Percentiles rank a stretch among this genome's conserved stretches.
These are phyloP conservation scores for Hygrophila difformis DNA, from an alignment of 257 asterid species.

Conservation along the genomic window DNA sequence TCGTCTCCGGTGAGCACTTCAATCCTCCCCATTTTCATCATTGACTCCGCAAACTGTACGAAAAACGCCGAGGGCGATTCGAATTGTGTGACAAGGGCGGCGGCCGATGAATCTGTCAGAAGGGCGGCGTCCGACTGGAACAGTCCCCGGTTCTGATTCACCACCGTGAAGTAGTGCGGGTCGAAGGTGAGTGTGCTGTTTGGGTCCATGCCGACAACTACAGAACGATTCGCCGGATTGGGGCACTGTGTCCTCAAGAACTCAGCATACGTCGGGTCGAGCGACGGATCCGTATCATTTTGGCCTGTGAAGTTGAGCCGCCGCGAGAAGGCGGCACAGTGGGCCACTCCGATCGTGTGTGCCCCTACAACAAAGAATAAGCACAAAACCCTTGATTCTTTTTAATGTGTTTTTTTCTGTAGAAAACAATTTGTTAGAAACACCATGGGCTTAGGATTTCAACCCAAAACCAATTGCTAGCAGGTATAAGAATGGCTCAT, in stretches of 20 bases:
- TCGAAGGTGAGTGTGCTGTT: background rate
- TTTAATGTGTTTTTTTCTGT: background rate
- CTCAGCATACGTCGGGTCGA: conserved; percentile 27
- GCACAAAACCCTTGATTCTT: background rate
- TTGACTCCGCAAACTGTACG: conserved; percentile 28
- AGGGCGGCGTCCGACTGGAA: conserved; percentile 51
- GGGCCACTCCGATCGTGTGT: conserved; percentile 48
- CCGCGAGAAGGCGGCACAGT: conserved; percentile 40
- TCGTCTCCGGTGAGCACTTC: conserved; percentile 30
- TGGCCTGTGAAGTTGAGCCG: conserved; percentile 51
- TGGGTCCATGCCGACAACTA: background rate
- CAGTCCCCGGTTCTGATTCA: conserved; percentile 29
- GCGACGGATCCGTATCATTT: conserved; percentile 41
- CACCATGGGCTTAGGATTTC: too few species aligned
- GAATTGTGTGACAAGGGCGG: conserved; percentile 6
- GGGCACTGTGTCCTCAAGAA: conserved; percentile 20
- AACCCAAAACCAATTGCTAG: too few species aligned
- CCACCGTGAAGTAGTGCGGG: conserved; percentile 14
- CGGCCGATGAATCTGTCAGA: conserved; percentile 18
- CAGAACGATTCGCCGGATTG: background rate
- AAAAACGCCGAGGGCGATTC: background rate
- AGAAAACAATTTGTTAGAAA: too few species aligned
- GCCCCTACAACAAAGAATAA: too few species aligned
- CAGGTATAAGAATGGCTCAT: too few species aligned
- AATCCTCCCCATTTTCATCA: conserved; percentile 48